Conservation (phyloP, 805 yeast genomes). For the Ogataea naganishii region DNA sequence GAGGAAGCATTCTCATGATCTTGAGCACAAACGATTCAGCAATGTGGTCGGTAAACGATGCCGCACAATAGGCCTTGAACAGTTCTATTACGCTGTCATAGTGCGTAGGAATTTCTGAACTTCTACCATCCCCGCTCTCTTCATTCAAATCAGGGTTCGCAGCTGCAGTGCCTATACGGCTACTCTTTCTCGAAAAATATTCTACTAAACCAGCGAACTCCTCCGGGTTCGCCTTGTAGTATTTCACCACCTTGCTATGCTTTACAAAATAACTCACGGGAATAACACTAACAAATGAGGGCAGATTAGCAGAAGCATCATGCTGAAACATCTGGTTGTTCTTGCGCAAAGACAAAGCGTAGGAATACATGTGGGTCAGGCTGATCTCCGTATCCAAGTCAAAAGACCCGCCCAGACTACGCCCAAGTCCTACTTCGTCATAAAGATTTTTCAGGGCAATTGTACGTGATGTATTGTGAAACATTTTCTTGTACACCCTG, state of each 20-base stretch:
- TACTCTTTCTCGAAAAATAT: conserved; percentile 9
- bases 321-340: conserved; percentile 30
- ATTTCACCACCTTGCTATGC: conserved; percentile 22
- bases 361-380: conserved; percentile 29
- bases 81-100: conserved; percentile 33
- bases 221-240: conserved; percentile 16
- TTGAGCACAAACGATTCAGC: conserved; percentile 41
- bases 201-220: conserved; percentile 17
- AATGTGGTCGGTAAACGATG: conserved; percentile 38
- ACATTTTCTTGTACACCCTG: conserved; percentile 18
- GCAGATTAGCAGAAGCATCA: conserved; percentile 13
- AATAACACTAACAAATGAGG: conserved; percentile 33
- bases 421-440: conserved; percentile 18
- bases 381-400: conserved; percentile 10
- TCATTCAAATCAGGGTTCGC: neutral
- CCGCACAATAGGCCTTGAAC: conserved; percentile 47
- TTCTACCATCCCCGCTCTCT: neutral
- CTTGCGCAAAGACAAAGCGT: conserved; percentile 39
- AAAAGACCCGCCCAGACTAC: conserved; percentile 13
- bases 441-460: conserved; percentile 21
- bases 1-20: conserved; percentile 22
- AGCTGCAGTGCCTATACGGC: neutral
- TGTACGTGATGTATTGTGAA: conserved; percentile 6
- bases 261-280: conserved; percentile 31
- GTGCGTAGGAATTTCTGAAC: conserved; percentile 14